These are phyloP conservation scores for Piromyces sp. DNA, from an alignment of 192 early-diverging fungal species.

Conservation along the genomic window DNA sequence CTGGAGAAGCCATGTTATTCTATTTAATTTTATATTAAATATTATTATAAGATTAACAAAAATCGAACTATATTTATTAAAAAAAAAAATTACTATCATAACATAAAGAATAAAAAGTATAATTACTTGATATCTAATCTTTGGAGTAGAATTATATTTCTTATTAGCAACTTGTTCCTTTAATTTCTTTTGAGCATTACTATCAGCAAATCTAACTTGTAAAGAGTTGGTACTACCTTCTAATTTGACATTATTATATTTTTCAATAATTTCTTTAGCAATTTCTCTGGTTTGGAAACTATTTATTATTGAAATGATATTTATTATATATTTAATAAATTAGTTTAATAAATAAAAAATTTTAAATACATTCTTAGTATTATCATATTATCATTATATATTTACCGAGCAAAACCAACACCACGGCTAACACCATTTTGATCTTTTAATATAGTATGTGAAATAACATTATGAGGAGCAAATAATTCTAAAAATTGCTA, in stretches of 20 bases:
- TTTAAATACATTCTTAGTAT: too few relatives aligned
- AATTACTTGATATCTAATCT: not conserved
- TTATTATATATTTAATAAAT: too few relatives aligned
- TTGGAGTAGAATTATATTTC: not conserved
- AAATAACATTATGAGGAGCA: conserved; percentile 43
- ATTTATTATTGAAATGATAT: not conserved
- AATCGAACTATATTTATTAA: too few relatives aligned
- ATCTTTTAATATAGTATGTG: conserved; percentile 58
- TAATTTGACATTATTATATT: conserved; percentile 42
- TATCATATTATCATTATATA: too few relatives aligned
- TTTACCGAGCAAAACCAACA: conserved; percentile 61
- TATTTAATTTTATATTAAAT: not conserved
- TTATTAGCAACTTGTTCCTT: conserved; percentile 21
- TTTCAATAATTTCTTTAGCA: conserved; percentile 45
- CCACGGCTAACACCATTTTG: conserved; percentile 46
- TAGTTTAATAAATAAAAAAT: too few relatives aligned
- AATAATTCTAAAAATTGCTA: conserved; percentile 41
- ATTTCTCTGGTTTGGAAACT: conserved; percentile 46
- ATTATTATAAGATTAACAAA: too few relatives aligned
- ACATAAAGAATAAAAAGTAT: not conserved
- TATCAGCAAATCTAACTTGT: conserved; percentile 64
- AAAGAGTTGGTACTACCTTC: conserved; percentile 41
- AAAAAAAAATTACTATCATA: too few relatives aligned
- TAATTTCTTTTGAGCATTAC: conserved; percentile 55
- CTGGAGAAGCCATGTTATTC: not conserved